Evolutionary conservation across 2,329 filamentous ascomycete genomes (phyloP), one percentile per base, ranked within the genome.

Genomic region (Ascocoryne sarcoides): DNA sequence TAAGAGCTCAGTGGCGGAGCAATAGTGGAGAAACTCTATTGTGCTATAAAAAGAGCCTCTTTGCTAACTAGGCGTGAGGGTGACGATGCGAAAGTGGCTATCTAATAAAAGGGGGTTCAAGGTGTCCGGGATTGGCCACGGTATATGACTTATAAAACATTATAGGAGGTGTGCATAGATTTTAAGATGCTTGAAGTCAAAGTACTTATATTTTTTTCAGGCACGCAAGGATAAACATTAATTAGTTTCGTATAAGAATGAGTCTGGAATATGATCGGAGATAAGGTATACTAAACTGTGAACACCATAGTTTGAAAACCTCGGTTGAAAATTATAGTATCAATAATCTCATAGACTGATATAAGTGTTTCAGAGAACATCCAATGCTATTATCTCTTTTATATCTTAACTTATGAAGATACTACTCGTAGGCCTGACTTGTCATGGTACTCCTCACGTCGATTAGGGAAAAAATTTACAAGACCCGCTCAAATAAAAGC

Each of bases 41-140:
- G 14, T 30, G 15, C 34, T 28, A 43, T 39, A 39, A 43, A 43
- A 4, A n/a, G 16, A 43, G 36, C 36, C 36, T 16, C 23, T 42
- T 17, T 37, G 14, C 28, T 37, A 37, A 32, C 37, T 28, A 42
- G 28, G 21, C 23, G 23, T 26, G 12, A 12, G 7, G 12, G 23
- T 12, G 23, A 26, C 23, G 23, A 26, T 26, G 12, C 23, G 23
- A 26, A 26, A 7, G 23, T 26, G 23, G 12, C 7, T 12, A 7
- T 26, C 23, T 7, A 26, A 12, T 26, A 26, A 26, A 26, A 26
- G 23, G 12, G n/a, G 23, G 23, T 26, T 26, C 7, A 12, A 12
- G 23, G 23, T 26, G 23, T 26, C 23, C 12, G 7, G 12, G 23
- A 26, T 7, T 26, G 7, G 23, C 23, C 23, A 26, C 12, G 12